These are phyloP conservation scores for Jatropha podagrica DNA, from an alignment of 441 rosid species.

Conservation along the genomic window DNA sequence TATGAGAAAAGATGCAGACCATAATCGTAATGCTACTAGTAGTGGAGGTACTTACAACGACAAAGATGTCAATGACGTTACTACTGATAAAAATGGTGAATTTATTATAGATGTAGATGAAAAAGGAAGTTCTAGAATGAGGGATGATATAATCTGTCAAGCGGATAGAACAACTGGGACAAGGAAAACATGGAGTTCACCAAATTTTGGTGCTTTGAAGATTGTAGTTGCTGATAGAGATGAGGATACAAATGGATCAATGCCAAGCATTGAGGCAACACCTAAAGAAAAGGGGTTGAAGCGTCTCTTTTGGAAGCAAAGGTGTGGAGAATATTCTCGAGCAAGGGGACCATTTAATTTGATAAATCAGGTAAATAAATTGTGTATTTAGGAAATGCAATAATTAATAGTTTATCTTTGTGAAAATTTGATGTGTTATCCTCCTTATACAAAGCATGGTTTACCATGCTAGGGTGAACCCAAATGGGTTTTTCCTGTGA, in stretches of 20 bases:
- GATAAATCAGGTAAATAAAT: conserved; percentile 35
- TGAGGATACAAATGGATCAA: conserved; percentile 31
- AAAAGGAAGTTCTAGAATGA: conserved; percentile 37
- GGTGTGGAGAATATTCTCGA: conserved; percentile 45
- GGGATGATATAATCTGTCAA: conserved; percentile 35
- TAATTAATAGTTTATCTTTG: not conserved
- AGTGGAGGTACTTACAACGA: conserved; percentile 27
- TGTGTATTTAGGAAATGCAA: not conserved
- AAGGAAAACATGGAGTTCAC: conserved; percentile 65
- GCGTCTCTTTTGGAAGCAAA: conserved; percentile 53
- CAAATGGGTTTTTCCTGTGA: not conserved
- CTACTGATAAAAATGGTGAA: conserved; percentile 31
- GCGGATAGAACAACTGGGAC: conserved; percentile 43
- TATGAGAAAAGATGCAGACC: conserved; percentile 30
- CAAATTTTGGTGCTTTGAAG: conserved; percentile 56
- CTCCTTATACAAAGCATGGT: not conserved
- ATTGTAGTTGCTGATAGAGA: conserved; percentile 45
- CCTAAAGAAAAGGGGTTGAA: conserved; percentile 72
- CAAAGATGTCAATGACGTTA: conserved; percentile 27
- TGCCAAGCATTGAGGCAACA: conserved; percentile 46
- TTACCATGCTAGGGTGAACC: not conserved
- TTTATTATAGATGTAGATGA: conserved; percentile 53
- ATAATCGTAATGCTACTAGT: conserved; percentile 24
- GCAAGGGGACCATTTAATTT: conserved; percentile 34
- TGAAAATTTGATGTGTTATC: not conserved